These are phyloP conservation scores for Neophaeococcomyces mojaviensis DNA, from an alignment of 2,329 filamentous ascomycete genomes.

Conservation along the genomic window DNA sequence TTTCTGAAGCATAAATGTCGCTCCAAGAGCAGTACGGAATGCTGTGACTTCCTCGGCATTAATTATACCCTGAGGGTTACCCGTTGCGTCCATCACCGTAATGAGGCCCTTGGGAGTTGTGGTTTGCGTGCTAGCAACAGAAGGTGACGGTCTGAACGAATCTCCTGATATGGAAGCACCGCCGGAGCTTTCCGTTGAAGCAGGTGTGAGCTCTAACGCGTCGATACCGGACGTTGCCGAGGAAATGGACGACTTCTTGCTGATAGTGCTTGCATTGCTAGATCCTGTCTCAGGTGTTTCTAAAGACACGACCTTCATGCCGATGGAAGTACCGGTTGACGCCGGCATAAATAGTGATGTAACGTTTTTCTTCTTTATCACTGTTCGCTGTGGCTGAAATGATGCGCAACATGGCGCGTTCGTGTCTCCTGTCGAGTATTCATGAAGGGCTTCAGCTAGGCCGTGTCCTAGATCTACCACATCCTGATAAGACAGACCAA, in stretches of 20 bases:
- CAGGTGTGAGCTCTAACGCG: conserved; percentile 31
- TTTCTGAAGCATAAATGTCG: conserved; percentile 53
- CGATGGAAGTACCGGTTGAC: conserved; percentile 51
- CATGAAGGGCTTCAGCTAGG: conserved; percentile 54
- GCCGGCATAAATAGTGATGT: conserved; percentile 63
- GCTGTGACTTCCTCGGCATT: conserved; percentile 63
- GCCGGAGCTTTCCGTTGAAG: conserved; percentile 19
- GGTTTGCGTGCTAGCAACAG: conserved; percentile 29
- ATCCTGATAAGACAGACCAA: conserved; percentile 50
- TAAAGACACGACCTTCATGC: conserved; percentile 59
- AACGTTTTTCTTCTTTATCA: conserved; percentile 53
- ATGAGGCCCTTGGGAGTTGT: conserved; percentile 51
- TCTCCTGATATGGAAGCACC: conserved; percentile 23
- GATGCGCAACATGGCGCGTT: conserved; percentile 50
- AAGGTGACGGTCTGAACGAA: conserved; percentile 24
- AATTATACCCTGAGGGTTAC: conserved; percentile 54
- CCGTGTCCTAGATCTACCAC: conserved; percentile 50
- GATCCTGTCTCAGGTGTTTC: conserved; percentile 25
- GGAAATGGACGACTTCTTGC: conserved; percentile 25
- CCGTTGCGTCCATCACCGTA: conserved; percentile 51
- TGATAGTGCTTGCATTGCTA: conserved; percentile 6
- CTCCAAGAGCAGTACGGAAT: conserved; percentile 58
- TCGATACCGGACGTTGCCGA: conserved; percentile 31
- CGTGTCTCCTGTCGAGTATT: conserved; percentile 58
- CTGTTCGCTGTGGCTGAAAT: conserved; percentile 56